Evolutionary conservation across 495 filamentous ascomycete genomes (phyloP).

Genomic region (Baudoinia panamericana): DNA sequence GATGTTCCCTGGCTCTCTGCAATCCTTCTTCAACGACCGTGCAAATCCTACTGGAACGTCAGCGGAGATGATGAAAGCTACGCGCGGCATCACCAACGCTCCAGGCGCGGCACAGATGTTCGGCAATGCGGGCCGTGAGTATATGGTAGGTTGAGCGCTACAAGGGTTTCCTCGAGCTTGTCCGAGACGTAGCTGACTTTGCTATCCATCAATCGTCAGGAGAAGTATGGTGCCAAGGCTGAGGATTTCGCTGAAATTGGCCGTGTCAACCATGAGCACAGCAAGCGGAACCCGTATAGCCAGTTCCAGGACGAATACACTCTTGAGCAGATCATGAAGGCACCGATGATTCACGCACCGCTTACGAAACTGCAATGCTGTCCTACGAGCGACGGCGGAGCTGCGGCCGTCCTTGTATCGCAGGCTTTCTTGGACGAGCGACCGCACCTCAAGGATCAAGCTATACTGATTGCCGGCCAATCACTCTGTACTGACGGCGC

Average conservation of each 20-base stretch:
- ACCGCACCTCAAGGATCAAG: conserved; percentile 70
- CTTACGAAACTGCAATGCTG: conserved; percentile 74
- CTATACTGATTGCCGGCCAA: conserved; percentile 80
- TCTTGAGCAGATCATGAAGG: conserved; percentile 64
- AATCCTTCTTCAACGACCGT: conserved; percentile 67
- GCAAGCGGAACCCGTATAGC: conserved; percentile 84
- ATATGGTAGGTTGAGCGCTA: no score
- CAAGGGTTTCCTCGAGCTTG: conserved; percentile 19
- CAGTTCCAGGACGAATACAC: conserved; percentile 92
- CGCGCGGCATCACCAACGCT: conserved; percentile 63
- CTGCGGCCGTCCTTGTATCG: conserved; percentile 79
- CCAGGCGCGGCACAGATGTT: conserved; percentile 88
- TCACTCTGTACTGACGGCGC: conserved; percentile 69
- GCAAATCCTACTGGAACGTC: conserved; percentile 60
- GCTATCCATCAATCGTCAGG: neutral
- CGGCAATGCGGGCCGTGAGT: conserved; percentile 86
- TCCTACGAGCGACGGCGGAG: conserved; percentile 86
- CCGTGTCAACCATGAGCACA: conserved; percentile 84
- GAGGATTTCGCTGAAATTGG: conserved; percentile 93
- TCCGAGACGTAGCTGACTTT: neutral
- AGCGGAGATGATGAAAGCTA: conserved; percentile 65
- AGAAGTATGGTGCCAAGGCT: conserved; percentile 53
- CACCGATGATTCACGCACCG: conserved; percentile 67
- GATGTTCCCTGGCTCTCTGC: conserved; percentile 80
- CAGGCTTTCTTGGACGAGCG: conserved; percentile 74